Evolutionary conservation across 257 asterid genomes (phyloP), one percentile per base, ranked within the genome.

Genomic region (Petunia axillaris): DNA sequence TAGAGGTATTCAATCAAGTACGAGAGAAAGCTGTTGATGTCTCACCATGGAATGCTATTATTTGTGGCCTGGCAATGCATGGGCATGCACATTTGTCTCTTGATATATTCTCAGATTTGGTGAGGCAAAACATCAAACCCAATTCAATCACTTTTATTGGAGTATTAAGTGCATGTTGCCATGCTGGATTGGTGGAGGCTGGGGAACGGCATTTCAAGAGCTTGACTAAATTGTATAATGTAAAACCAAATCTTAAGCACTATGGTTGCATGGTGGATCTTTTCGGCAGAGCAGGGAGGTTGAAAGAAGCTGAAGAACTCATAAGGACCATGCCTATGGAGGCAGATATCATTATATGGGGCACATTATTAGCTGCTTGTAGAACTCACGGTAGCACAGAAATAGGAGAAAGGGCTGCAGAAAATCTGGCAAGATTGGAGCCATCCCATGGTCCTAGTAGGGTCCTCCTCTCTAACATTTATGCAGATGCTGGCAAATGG

Each of bases 181-280:
- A 95, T 71, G 92, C 95, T 2, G 99, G 98, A n/a, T 76, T 90
- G 76, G 97, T 93, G 76, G 96, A 95, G 81, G 88, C 37, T 73
- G 99, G 97, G 65, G 87, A 93, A 77, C 39, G 77, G 73, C 93
- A 92, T 86, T 95, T 95, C 64, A 68, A 87, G 87, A 89, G 86
- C 88, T 92, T 95, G 96, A 89, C 78, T 83, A 74, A 80, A 2
- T 36, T 81, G 6, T 87, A 95, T 53, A 68, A 82, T 55, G 11
- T 93, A 58, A 91, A 93, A 75, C 99, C 97, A 41, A 89, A 88
- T 64, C 83, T 92, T 44, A 95, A 95, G 89, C 99, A 95, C 79
- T 95, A 90, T 14, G 99, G 98, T 0, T 95, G 99, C 71, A 89
- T 93, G 97, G 94, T 95, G 74, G 99, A 95, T 88, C 90, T 95